A percentile compares a stretch with the other conserved stretches of the same genome.
These are phyloP conservation scores for Tricholoma sp. DNA, from an alignment of 768 basidiomycete species.

Conservation along the genomic window DNA sequence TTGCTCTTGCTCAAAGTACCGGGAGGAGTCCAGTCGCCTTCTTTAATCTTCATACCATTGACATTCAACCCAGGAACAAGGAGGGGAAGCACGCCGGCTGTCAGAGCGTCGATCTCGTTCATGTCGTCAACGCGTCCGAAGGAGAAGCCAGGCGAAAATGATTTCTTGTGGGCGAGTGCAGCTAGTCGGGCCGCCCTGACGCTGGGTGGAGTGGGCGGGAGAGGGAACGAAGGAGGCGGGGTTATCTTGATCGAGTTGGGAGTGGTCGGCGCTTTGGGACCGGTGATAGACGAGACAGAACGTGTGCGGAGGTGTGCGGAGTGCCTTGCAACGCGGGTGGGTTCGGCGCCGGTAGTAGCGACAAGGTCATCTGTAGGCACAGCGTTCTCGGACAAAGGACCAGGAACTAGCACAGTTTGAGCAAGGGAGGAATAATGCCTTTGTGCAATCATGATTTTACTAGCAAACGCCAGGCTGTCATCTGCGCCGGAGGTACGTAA, in stretches of 20 bases:
- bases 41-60: constrained; percentile 50
- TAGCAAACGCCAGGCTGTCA: constrained; percentile 45
- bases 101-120: constrained; percentile 67
- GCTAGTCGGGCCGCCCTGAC: constrained; percentile 54
- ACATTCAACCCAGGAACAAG: constrained; percentile 63
- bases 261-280: constrained; percentile 32
- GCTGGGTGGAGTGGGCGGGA: constrained; percentile 72
- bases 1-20: constrained; percentile 37
- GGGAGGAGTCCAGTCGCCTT: constrained; percentile 38
- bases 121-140: constrained; percentile 53
- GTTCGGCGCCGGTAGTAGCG: constrained; percentile 31
- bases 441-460: constrained; percentile 67
- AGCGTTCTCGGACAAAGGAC: constrained; percentile 36
- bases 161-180: constrained; percentile 54
- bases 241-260: constrained; percentile 34
- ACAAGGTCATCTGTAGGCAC: constrained; percentile 27
- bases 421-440: constrained; percentile 70
- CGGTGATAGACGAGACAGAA: constrained; percentile 48
- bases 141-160: constrained; percentile 59
- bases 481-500: constrained; percentile 42
- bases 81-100: constrained; percentile 62
- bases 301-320: constrained; percentile 56
- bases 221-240: constrained; percentile 63
- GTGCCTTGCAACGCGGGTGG: constrained; percentile 23
- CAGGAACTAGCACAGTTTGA: constrained; percentile 53